phyloP scores from a whole-genome alignment of 495 filamentous ascomycete genomes.

The Neurospora tetraspora region DNA sequence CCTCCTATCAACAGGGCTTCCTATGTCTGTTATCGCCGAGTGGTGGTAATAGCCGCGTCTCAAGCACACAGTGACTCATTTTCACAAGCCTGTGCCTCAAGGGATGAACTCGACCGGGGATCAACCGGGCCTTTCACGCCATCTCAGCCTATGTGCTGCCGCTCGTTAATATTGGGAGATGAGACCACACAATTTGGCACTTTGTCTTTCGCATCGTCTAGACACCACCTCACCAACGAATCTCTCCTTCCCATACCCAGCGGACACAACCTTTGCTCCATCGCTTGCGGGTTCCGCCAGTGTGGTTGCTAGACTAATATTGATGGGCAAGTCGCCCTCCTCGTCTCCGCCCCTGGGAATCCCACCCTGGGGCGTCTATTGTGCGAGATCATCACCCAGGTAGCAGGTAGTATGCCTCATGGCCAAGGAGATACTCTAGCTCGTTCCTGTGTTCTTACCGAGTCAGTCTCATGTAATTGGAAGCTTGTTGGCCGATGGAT shows the following conservation, averaged over 20 bases:
- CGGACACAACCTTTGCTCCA: neutral
- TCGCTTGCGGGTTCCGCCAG: neutral
- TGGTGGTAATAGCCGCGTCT: neutral
- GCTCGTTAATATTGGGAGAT: neutral
- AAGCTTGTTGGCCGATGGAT: neutral
- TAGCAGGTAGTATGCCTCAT: neutral
- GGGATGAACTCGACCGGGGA: neutral
- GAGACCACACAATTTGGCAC: neutral
- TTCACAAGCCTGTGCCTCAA: neutral
- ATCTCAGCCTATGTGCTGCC: neutral
- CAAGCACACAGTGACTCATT: neutral
- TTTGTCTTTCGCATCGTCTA: neutral
- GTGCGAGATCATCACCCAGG: neutral
- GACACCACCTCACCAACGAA: neutral
- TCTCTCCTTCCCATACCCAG: neutral
- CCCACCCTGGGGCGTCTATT: neutral
- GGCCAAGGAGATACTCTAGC: neutral
- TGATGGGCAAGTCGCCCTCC: neutral
- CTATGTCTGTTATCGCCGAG: neutral
- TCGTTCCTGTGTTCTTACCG: neutral
- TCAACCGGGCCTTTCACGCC: neutral
- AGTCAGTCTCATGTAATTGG: neutral
- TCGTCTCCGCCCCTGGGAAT: neutral
- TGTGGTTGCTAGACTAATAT: neutral
- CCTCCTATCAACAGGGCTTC: neutral